Evolutionary conservation across 306 rosid species (phyloP).

Genomic region (Parietaria judaica): DNA sequence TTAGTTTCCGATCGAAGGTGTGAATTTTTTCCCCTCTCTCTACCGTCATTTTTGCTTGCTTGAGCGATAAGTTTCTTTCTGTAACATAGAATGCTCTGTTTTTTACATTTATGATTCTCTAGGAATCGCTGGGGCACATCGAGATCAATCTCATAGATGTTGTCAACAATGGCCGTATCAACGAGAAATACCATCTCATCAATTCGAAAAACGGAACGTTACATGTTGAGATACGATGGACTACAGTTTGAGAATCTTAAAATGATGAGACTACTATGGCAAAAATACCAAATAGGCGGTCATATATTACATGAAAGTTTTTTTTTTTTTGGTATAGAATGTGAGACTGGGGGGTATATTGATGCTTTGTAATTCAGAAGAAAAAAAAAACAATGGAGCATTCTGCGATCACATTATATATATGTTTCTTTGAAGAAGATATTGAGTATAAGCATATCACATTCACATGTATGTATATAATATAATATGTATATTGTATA

Average conservation of each 20-base stretch:
- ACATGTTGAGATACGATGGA: constrained; percentile 66
- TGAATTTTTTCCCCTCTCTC: not conserved
- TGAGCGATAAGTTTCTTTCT: not conserved
- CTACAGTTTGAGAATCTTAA: constrained; percentile 26
- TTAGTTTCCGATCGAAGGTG: constrained; percentile 54
- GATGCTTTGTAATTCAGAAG: too few relatives aligned
- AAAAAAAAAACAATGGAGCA: not conserved
- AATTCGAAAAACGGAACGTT: constrained; percentile 71
- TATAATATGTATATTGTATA: not conserved
- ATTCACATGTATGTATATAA: not conserved
- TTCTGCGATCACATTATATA: too few relatives aligned
- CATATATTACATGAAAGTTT: too few relatives aligned
- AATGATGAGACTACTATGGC: too few relatives aligned
- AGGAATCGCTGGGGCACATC: constrained; percentile 76
- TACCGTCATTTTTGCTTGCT: not conserved
- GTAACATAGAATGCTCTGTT: not conserved
- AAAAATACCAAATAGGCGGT: too few relatives aligned
- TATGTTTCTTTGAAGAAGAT: not conserved
- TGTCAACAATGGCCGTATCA: constrained; percentile 67
- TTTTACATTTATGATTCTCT: not conserved
- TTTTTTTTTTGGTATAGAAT: too few relatives aligned
- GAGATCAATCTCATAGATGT: constrained; percentile 68
- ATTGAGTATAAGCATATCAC: not conserved
- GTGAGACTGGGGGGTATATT: too few relatives aligned
- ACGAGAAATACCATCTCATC: constrained; percentile 66